A percentile compares a stretch with the other conserved stretches of the same genome.
phyloP scores from a whole-genome alignment of 345 rosid genomes.

The Alliaria petiolata region DNA sequence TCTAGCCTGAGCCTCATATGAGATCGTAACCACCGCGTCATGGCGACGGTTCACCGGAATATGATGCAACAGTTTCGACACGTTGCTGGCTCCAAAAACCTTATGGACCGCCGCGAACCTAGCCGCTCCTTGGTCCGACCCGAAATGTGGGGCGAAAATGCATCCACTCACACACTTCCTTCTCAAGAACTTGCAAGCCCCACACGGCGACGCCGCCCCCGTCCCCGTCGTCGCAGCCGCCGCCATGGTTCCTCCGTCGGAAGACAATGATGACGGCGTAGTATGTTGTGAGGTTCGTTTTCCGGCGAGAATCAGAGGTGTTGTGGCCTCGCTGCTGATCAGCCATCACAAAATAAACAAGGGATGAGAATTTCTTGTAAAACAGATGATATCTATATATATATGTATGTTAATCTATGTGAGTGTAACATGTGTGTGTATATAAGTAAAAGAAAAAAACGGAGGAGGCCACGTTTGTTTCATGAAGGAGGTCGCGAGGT shows the following conservation, averaged over 20 bases:
- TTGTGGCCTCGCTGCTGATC: slow-evolving; percentile 40
- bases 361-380: slow-evolving; percentile 19
- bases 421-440: slow-evolving; percentile 26
- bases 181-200: slow-evolving; percentile 96
- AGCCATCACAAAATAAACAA: slow-evolving; percentile 38
- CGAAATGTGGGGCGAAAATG: slow-evolving; percentile 90
- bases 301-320: slow-evolving; percentile 43
- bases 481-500: slow-evolving; percentile 72
- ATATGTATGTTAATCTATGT: not conserved
- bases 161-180: slow-evolving; percentile 91
- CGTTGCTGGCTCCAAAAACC: slow-evolving; percentile 95
- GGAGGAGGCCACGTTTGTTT: slow-evolving; percentile 63
- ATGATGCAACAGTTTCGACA: slow-evolving; percentile 76
- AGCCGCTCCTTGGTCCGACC: slow-evolving; percentile 93
- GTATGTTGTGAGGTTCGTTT: slow-evolving; percentile 24
- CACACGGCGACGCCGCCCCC: slow-evolving; percentile 63
- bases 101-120: slow-evolving; percentile 95
- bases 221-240: slow-evolving; percentile 19
- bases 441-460: slow-evolving; percentile 41
- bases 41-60: slow-evolving; percentile 81
- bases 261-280: slow-evolving; percentile 12
- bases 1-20: slow-evolving; percentile 95
- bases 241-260: slow-evolving; percentile 18
- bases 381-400: slow-evolving; percentile 3
- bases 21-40: slow-evolving; percentile 86